Conservation (phyloP, 106 monocot genomes). For the Chionographis japonica region DNA sequence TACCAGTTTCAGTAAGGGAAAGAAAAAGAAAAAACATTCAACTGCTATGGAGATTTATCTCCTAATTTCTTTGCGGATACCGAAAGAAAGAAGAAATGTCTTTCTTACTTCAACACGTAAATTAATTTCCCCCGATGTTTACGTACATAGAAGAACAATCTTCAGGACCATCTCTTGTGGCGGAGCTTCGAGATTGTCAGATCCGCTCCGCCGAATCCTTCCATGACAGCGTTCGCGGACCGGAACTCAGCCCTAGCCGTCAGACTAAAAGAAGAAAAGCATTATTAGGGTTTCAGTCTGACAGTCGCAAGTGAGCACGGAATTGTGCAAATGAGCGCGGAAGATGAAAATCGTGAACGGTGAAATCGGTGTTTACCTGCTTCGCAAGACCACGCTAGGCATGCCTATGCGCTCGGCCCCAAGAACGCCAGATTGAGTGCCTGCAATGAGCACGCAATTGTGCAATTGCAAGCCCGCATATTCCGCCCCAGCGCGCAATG, state of each 20-base stretch:
- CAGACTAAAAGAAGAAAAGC: constrained; percentile 23
- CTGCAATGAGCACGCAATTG: constrained; percentile 77
- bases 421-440: constrained; percentile 73
- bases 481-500: constrained; percentile 87
- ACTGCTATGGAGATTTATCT: no score
- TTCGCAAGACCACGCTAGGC: constrained; percentile 85
- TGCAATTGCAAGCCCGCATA: constrained; percentile 56
- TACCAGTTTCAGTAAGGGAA: no score
- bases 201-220: constrained; percentile 94
- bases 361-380: constrained; percentile 40
- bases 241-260: constrained; percentile 86
- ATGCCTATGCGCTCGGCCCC: constrained; percentile 86
- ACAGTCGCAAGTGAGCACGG: no score
- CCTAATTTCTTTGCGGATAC: no score
- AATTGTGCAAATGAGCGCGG: background rate
- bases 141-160: no score
- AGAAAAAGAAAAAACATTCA: no score
- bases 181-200: constrained; percentile 73
- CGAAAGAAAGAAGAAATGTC: no score
- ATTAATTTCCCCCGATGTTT: no score
- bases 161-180: constrained; percentile 48
- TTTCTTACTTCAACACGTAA: no score
- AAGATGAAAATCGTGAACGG: background rate
- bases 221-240: constrained; percentile 84
- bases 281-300: background rate